These are phyloP conservation scores for Trichosporon sp. DNA, from an alignment of 1,284 basidiomycete genomes.

Conservation along the genomic window DNA sequence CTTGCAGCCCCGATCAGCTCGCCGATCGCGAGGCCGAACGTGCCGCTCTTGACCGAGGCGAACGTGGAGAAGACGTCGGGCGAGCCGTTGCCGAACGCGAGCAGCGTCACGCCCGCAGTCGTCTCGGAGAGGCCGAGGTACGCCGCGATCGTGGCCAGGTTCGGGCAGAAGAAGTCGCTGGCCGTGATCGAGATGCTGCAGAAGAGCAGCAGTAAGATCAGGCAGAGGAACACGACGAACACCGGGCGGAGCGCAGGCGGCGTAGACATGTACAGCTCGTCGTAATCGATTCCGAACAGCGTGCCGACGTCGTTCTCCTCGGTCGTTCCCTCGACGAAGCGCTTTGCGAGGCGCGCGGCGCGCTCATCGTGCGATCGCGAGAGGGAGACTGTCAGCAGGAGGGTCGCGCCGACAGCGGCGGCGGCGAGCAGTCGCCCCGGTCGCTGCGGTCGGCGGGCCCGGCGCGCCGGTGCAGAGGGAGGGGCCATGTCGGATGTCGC, in stretches of 20 bases:
- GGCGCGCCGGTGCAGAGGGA: not conserved
- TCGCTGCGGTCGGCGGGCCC: not conserved
- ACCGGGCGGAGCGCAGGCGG: slow-evolving; percentile 26
- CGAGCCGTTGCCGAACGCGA: slow-evolving; percentile 89
- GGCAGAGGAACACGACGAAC: slow-evolving; percentile 31
- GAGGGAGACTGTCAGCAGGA: not conserved
- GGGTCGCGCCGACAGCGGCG: not conserved
- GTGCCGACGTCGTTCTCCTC: slow-evolving; percentile 7
- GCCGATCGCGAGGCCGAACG: slow-evolving; percentile 85
- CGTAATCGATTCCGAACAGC: slow-evolving; percentile 18
- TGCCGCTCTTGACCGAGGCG: slow-evolving; percentile 78
- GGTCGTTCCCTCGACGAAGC: not conserved
- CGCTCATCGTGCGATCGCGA: not conserved
- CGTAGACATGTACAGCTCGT: slow-evolving; percentile 2
- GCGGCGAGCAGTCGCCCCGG: not conserved
- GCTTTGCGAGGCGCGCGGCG: not conserved
- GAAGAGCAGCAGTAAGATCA: slow-evolving; percentile 56
- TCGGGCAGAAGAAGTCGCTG: slow-evolving; percentile 92
- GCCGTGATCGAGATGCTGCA: slow-evolving; percentile 81
- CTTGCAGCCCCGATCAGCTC: slow-evolving; percentile 92
- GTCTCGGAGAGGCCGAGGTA: slow-evolving; percentile 80
- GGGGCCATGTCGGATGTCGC: not conserved
- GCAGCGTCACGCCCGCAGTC: slow-evolving; percentile 85
- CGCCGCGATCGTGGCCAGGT: slow-evolving; percentile 77
- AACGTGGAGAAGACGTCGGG: slow-evolving; percentile 94